Conservation (phyloP, 2,329 filamentous ascomycete species). For the Pseudogymnoascus sp. region DNA sequence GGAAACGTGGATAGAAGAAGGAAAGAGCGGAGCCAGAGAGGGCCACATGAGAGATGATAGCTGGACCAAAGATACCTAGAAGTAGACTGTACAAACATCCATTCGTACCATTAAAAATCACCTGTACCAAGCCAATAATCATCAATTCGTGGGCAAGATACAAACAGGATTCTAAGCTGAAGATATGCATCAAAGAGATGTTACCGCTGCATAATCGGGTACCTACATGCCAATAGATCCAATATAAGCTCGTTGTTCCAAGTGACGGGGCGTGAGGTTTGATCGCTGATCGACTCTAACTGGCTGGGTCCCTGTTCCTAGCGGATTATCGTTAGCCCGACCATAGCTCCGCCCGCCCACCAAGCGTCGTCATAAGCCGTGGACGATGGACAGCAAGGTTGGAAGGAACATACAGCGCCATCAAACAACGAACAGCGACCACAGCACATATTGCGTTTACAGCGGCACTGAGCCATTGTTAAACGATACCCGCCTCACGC, state of each 20-base stretch:
- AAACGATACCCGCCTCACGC: background rate
- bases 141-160: background rate
- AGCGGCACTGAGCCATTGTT: background rate
- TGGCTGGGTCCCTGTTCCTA: conserved; percentile 9
- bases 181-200: background rate
- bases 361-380: conserved; percentile 6
- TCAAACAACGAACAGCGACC: conserved; percentile 5
- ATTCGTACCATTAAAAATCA: background rate
- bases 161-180: background rate
- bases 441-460: background rate
- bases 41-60: conserved; percentile 54
- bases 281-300: conserved; percentile 1
- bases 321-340: background rate
- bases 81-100: background rate
- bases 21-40: conserved; percentile 46
- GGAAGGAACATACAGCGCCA: conserved; percentile 1
- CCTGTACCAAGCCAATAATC: background rate
- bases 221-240: background rate
- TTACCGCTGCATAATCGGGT: background rate
- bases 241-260: conserved; percentile 1
- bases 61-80: conserved; percentile 46
- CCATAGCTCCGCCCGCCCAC: conserved; percentile 6
- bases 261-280: background rate
- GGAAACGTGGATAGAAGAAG: conserved; percentile 67
- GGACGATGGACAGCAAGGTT: conserved; percentile 1